These are phyloP conservation scores for Aquilaria yunnanensis DNA, from an alignment of 345 rosid species.

Conservation along the genomic window DNA sequence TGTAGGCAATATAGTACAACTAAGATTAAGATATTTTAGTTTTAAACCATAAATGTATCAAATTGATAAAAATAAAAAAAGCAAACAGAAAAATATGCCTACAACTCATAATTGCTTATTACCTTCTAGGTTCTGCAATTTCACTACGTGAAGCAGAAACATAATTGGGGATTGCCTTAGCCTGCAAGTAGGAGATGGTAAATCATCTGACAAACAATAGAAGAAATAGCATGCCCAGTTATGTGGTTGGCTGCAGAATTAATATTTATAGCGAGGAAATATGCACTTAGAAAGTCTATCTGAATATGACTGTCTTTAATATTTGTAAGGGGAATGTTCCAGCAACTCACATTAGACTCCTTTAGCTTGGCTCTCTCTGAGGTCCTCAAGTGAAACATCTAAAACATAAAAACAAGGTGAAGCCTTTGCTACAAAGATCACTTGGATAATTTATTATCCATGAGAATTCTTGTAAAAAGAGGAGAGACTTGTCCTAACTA, in stretches of 20 bases:
- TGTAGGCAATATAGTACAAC: not conserved
- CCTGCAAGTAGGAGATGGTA: conserved; percentile 19
- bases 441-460: not conserved
- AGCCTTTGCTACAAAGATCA: not conserved
- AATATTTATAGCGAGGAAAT: not conserved
- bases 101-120: not conserved
- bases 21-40: not conserved
- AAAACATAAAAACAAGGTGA: conserved; percentile 12
- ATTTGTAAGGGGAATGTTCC: not conserved
- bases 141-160: conserved; percentile 20
- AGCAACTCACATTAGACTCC: conserved; percentile 21
- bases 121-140: conserved; percentile 27
- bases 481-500: not conserved
- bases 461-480: not conserved
- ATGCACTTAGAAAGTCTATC: not conserved
- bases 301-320: not conserved
- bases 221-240: not conserved
- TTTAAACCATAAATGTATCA: no score
- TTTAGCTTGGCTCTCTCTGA: conserved; percentile 32
- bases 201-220: conserved; percentile 2
- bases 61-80: no score
- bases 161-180: conserved; percentile 4
- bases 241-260: no score
- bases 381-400: conserved; percentile 43
- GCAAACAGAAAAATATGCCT: no score